phyloP scores from a whole-genome alignment of 208 protist species.

The Trypanosoma brucei region DNA sequence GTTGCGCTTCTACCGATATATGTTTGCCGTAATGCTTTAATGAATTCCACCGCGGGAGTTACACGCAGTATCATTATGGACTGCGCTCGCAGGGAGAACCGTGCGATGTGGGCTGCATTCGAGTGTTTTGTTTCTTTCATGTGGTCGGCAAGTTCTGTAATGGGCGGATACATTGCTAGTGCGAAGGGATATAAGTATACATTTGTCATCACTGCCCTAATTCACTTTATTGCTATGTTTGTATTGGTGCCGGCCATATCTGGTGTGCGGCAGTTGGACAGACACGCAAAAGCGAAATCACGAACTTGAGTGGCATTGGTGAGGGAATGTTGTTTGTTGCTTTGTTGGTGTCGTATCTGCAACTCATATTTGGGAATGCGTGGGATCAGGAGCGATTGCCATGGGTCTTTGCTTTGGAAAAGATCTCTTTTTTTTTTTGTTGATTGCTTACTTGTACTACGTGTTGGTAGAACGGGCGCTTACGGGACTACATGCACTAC shows the following conservation, averaged over 20 bases:
- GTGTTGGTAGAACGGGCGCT: no score
- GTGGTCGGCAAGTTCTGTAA: conserved; percentile 58
- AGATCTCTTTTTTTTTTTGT: no score
- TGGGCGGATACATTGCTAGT: conserved; percentile 45
- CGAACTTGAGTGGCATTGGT: not conserved
- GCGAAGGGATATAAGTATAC: conserved; percentile 35
- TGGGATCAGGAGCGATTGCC: no score
- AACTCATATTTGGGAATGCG: no score
- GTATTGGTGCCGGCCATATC: conserved; percentile 37
- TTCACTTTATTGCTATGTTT: conserved; percentile 34
- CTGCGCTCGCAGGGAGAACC: conserved; percentile 28
- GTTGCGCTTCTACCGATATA: conserved; percentile 26
- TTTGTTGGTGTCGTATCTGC: no score
- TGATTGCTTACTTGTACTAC: no score
- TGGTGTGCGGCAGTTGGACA: conserved; percentile 25
- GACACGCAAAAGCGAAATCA: not conserved
- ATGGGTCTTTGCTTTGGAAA: no score
- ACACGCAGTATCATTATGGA: conserved; percentile 76
- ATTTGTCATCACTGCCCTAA: conserved; percentile 43
- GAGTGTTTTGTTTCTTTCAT: conserved; percentile 61
- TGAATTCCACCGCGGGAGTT: conserved; percentile 59
- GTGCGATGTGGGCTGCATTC: conserved; percentile 60
- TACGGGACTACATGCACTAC: no score
- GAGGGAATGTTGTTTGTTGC: no score
- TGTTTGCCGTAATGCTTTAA: conserved; percentile 45